Evolutionary conservation across 805 yeast species (phyloP).

Genomic region (Metschnikowia noctiluminum): DNA sequence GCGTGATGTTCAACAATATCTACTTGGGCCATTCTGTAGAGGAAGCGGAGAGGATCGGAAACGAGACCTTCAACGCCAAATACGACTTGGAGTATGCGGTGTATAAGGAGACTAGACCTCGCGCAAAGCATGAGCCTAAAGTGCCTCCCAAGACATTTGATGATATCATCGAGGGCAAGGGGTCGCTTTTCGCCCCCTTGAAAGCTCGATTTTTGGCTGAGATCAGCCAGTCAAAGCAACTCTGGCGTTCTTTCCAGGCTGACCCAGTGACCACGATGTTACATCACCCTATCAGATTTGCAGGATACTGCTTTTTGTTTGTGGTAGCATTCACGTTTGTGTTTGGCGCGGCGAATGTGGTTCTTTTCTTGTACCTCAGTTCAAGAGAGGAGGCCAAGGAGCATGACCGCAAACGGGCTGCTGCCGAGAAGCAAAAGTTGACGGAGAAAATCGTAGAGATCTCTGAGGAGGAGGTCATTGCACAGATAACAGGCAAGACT

Average conservation of each 20-base stretch:
- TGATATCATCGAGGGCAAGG: conserved; percentile 26
- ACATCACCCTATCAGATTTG: conserved; percentile 49
- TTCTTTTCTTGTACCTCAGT: conserved; percentile 22
- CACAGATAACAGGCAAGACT: conserved; percentile 8
- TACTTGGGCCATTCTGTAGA: conserved; percentile 80
- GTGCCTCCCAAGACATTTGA: conserved; percentile 43
- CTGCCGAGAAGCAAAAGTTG: background rate
- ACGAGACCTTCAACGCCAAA: conserved; percentile 63
- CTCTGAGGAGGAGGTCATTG: conserved; percentile 13
- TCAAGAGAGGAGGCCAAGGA: conserved; percentile 7
- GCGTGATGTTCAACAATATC: conserved; percentile 76
- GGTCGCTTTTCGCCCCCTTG: background rate
- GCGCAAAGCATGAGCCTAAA: conserved; percentile 39
- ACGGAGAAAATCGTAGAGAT: background rate
- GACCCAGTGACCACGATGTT: conserved; percentile 46
- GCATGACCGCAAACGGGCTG: background rate
- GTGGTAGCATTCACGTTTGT: conserved; percentile 39
- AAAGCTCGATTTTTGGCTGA: conserved; percentile 13
- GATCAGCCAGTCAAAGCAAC: conserved; percentile 26
- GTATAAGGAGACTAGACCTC: conserved; percentile 40
- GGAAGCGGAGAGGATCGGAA: conserved; percentile 84
- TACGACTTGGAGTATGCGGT: conserved; percentile 46
- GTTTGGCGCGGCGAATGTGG: conserved; percentile 42
- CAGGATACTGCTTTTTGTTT: conserved; percentile 43
- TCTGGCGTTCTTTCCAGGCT: conserved; percentile 35